Conservation (phyloP, 2,329 filamentous ascomycete species). For the Aspergillus fructus region DNA sequence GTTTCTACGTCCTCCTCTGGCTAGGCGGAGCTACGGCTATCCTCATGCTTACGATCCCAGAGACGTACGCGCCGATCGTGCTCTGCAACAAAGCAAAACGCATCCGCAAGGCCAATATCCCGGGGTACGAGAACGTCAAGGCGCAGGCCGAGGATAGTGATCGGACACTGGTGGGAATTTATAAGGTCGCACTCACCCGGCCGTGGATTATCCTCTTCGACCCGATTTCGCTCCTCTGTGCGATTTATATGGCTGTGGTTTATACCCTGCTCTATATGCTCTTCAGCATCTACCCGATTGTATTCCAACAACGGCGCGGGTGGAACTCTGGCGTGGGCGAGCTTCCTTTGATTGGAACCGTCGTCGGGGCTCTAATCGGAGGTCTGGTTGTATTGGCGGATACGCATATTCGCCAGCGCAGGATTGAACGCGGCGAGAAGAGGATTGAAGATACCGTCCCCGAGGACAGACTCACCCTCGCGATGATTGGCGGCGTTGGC, state of each 20-base stretch:
- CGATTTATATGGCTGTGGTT: conserved; percentile 30
- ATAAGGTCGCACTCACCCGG: conserved; percentile 26
- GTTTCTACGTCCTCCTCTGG: conserved; percentile 56
- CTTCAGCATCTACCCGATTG: conserved; percentile 32
- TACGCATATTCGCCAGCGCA: conserved; percentile 10
- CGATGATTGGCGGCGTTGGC: conserved; percentile 25
- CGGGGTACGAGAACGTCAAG: conserved; percentile 23
- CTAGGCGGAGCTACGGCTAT: conserved; percentile 37
- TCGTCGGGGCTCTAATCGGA: conserved; percentile 29
- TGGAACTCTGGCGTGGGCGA: conserved; percentile 30
- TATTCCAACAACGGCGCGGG: conserved; percentile 28
- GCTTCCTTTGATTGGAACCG: conserved; percentile 31
- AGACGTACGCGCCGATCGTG: not conserved
- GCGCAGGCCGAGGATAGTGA: conserved; percentile 13
- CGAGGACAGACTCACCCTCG: conserved; percentile 28
- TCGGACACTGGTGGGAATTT: conserved; percentile 19
- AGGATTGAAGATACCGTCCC: conserved; percentile 25
- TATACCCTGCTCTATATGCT: conserved; percentile 33
- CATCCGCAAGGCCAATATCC: conserved; percentile 23
- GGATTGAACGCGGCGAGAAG: conserved; percentile 1
- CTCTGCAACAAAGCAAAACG: conserved; percentile 20
- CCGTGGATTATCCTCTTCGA: conserved; percentile 33
- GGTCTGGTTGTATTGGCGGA: conserved; percentile 21
- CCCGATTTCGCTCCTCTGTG: conserved; percentile 32
- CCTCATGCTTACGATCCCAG: conserved; percentile 52